Percentiles rank a stretch among this genome's conserved stretches.
These are phyloP conservation scores for Aspergillus funiculosus DNA, from an alignment of 495 filamentous ascomycete genomes.

Conservation along the genomic window DNA sequence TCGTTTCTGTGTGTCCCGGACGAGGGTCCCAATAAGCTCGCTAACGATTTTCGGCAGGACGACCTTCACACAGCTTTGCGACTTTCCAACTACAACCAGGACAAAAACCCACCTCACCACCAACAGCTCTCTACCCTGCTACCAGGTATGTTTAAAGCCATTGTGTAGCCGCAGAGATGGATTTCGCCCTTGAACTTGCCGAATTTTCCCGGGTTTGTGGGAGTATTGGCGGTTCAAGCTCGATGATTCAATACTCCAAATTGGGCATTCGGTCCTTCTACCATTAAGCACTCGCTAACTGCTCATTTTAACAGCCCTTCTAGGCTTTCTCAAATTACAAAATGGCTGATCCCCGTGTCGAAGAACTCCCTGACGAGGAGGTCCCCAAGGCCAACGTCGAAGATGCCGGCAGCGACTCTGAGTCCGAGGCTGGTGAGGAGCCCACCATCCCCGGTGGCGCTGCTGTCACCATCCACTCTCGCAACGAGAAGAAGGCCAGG, in stretches of 20 bases:
- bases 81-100: conserved; percentile 36
- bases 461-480: conserved; percentile 84
- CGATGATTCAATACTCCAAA: conserved; percentile 14
- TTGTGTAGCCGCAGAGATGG: conserved; percentile 14
- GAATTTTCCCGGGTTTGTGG: conserved; percentile 28
- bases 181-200: conserved; percentile 25
- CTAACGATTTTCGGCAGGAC: conserved; percentile 46
- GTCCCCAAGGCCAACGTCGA: conserved; percentile 67
- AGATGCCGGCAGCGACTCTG: conserved; percentile 74
- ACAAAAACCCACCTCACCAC: conserved; percentile 38
- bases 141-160: conserved; percentile 36
- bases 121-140: conserved; percentile 33
- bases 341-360: conserved; percentile 97
- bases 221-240: conserved; percentile 23
- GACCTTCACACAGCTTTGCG: conserved; percentile 42
- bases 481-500: conserved; percentile 99
- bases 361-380: conserved; percentile 90
- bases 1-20: conserved; percentile 26
- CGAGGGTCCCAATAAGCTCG: conserved; percentile 40
- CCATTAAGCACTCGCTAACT: conserved; percentile 20
- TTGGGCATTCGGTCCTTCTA: conserved; percentile 9
- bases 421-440: conserved; percentile 67
- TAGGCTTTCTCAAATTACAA: conserved; percentile 39
- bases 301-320: conserved; percentile 17
- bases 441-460: conserved; percentile 77